Evolutionary conservation across 192 early-diverging fungal species (phyloP).

Genomic region (Spizellomyces punctatus): DNA sequence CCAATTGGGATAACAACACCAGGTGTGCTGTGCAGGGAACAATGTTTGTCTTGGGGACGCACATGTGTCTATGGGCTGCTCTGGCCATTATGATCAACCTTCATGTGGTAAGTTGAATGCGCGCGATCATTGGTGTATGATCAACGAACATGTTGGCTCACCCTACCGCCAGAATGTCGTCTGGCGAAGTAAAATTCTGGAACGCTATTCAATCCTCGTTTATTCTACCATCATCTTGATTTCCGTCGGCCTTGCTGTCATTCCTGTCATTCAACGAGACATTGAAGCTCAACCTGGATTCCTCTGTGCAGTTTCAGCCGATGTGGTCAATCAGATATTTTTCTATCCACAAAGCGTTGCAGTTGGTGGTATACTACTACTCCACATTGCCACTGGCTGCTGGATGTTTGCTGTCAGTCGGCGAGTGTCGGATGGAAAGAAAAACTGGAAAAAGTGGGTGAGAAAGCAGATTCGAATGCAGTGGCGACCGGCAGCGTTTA

Average conservation of each 20-base stretch:
- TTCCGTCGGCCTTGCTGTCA: not conserved
- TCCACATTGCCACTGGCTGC: not conserved
- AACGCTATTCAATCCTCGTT: not conserved
- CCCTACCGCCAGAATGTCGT: not conserved
- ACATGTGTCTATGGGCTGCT: conserved; percentile 4
- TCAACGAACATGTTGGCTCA: too few relatives aligned
- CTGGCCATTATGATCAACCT: conserved; percentile 5
- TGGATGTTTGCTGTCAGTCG: too few relatives aligned
- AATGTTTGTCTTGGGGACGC: not conserved
- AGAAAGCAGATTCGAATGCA: too few relatives aligned
- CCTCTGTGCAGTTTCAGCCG: not conserved
- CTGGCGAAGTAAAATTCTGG: not conserved
- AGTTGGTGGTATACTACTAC: not conserved
- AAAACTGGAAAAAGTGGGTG: too few relatives aligned
- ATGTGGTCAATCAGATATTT: not conserved
- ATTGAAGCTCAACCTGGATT: conserved; percentile 13
- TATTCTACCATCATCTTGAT: not conserved
- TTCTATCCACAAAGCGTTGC: not conserved
- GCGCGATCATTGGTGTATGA: too few relatives aligned
- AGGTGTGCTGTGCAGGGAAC: not conserved
- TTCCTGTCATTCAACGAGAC: not conserved
- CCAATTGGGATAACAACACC: conserved; percentile 2
- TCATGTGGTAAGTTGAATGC: not conserved
- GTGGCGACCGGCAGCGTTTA: too few relatives aligned
- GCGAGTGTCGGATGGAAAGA: too few relatives aligned